These are phyloP conservation scores for Yarrowia yakushimensis DNA, from an alignment of 805 yeast genomes.

Conservation along the genomic window DNA sequence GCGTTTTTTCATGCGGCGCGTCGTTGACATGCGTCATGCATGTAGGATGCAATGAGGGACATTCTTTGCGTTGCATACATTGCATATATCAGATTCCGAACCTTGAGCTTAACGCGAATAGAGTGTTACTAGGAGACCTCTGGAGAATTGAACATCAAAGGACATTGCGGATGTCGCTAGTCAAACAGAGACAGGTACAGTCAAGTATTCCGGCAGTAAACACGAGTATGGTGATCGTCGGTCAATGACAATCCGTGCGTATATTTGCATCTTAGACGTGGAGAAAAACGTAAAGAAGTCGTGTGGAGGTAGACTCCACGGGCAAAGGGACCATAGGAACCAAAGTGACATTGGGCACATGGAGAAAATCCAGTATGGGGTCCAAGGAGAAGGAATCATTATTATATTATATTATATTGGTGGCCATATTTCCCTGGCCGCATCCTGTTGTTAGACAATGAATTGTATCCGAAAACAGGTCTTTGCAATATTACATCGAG, in stretches of 20 bases:
- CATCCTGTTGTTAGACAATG: neutral
- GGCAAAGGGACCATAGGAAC: no score
- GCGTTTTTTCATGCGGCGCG: neutral
- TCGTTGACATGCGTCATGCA: neutral
- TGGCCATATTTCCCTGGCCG: neutral
- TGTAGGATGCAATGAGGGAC: neutral
- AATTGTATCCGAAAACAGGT: neutral
- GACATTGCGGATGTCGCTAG: no score
- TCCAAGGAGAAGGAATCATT: neutral
- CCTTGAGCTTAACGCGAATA: neutral
- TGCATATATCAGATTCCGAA: conserved; percentile 10
- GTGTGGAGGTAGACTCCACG: neutral
- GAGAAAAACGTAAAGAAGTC: neutral
- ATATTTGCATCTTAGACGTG: neutral
- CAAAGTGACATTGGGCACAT: no score
- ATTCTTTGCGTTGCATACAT: conserved; percentile 18
- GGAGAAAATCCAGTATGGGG: neutral
- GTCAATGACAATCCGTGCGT: neutral
- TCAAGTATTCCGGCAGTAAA: neutral
- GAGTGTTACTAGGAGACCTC: neutral
- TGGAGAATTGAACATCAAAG: neutral
- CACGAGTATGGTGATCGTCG: neutral
- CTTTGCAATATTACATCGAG: no score
- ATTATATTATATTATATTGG: neutral
- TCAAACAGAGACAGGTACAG: neutral